These are phyloP conservation scores for Exophiala aquamarina DNA, from an alignment of 2,329 filamentous ascomycete species.

Conservation along the genomic window DNA sequence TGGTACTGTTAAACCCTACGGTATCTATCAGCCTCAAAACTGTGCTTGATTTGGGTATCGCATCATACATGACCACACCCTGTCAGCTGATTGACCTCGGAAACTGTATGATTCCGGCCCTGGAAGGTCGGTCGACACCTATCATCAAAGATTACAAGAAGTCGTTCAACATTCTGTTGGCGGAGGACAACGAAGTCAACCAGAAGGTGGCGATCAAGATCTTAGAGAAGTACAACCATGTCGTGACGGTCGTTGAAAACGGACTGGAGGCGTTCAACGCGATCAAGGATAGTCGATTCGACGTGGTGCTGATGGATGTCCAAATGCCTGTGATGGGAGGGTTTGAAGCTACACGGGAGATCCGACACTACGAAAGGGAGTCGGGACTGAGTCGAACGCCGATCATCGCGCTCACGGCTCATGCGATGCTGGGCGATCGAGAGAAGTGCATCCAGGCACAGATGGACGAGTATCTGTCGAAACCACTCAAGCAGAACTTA, in stretches of 20 bases:
- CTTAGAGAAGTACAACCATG: constrained; percentile 84
- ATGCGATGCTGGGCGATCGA: constrained; percentile 97
- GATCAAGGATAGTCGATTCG: constrained; percentile 86
- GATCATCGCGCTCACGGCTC: constrained; percentile 93
- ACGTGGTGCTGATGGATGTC: constrained; percentile 98
- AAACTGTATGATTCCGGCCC: constrained; percentile 91
- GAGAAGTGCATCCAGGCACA: constrained; percentile 98
- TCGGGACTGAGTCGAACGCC: constrained; percentile 80
- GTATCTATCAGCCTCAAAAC: constrained; percentile 92
- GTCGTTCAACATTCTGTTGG: constrained; percentile 91
- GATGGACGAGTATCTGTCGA: constrained; percentile 99
- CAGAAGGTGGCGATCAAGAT: constrained; percentile 96
- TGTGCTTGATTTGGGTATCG: constrained; percentile 90
- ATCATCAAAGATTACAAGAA: constrained; percentile 90
- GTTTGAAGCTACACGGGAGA: constrained; percentile 95
- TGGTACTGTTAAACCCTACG: constrained; percentile 84
- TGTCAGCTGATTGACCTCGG: constrained; percentile 91
- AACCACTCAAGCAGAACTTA: constrained; percentile 93
- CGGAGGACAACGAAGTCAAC: constrained; percentile 97
- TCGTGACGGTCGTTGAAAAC: constrained; percentile 79
- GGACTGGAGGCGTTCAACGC: constrained; percentile 92
- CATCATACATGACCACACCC: constrained; percentile 98
- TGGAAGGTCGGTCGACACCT: constrained; percentile 89
- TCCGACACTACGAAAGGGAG: constrained; percentile 87
- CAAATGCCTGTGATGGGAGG: constrained; percentile 99